Conservation (phyloP, 495 filamentous ascomycete species). For the Talaromyces liani region DNA sequence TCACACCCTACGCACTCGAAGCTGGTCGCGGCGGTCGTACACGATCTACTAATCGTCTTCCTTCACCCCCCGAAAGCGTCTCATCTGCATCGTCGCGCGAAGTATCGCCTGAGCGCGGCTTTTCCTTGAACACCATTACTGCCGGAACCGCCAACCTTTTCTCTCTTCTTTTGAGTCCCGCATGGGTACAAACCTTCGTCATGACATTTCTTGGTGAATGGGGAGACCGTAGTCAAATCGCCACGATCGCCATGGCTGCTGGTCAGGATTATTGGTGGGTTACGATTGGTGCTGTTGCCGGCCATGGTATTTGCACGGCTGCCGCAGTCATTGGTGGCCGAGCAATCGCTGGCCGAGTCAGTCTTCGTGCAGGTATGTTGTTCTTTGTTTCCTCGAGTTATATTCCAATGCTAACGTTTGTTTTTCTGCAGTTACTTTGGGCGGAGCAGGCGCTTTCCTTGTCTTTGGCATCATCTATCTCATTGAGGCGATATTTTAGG, state of each 20-base stretch:
- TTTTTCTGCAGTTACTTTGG: constrained; percentile 67
- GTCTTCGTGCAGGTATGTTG: constrained; percentile 90
- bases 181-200: constrained; percentile 97
- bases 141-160: constrained; percentile 77
- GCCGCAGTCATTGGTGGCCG: constrained; percentile 89
- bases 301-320: constrained; percentile 84
- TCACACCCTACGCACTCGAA: constrained; percentile 44
- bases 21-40: constrained; percentile 38
- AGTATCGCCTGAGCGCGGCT: constrained; percentile 42
- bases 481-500: constrained; percentile 63
- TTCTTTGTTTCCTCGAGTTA: not conserved
- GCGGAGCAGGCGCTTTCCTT: constrained; percentile 87
- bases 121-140: constrained; percentile 32
- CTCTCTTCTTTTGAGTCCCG: constrained; percentile 81
- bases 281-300: constrained; percentile 77
- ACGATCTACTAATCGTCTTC: constrained; percentile 41
- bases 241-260: constrained; percentile 97
- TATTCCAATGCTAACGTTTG: constrained; percentile 10
- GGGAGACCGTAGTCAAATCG: constrained; percentile 97
- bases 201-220: constrained; percentile 99
- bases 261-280: constrained; percentile 99
- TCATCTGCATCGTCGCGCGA: constrained; percentile 52
- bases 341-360: constrained; percentile 88
- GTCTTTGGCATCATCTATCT: constrained; percentile 88
- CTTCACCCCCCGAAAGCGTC: constrained; percentile 44